Evolutionary conservation across 306 rosid species (phyloP).

Genomic region (Quercus bicolor): DNA sequence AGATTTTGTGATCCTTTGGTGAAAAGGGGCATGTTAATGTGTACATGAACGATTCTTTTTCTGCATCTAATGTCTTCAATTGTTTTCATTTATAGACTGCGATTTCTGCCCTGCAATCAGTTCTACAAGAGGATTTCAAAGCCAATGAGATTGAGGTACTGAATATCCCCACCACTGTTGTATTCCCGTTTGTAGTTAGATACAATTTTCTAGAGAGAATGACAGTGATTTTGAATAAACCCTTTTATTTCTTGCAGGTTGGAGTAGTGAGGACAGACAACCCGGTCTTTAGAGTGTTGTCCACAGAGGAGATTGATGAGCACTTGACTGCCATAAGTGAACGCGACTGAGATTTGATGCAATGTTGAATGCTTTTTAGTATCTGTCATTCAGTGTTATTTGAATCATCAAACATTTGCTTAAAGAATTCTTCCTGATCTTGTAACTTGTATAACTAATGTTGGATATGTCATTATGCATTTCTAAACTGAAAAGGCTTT

Average conservation of each 20-base stretch:
- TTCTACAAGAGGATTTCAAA: slow-evolving; percentile 97
- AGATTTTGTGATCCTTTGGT: too few species aligned
- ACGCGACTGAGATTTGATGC: slow-evolving; percentile 62
- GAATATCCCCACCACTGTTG: neutral
- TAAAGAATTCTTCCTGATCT: neutral
- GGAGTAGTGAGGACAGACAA: slow-evolving; percentile 82
- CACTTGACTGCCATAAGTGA: slow-evolving; percentile 98
- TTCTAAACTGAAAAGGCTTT: neutral
- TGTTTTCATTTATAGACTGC: slow-evolving; percentile 62
- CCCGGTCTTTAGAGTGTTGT: slow-evolving; percentile 74
- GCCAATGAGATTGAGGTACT: slow-evolving; percentile 96
- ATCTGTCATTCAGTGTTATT: slow-evolving; percentile 9
- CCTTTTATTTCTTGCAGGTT: slow-evolving; percentile 46
- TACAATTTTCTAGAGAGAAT: neutral
- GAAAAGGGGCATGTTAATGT: too few species aligned
- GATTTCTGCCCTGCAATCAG: slow-evolving; percentile 95
- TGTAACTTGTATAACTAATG: neutral
- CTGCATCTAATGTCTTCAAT: neutral
- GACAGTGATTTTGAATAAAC: neutral
- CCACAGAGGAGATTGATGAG: slow-evolving; percentile 91
- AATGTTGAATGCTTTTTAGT: slow-evolving; percentile 21
- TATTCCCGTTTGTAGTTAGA: neutral
- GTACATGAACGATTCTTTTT: neutral
- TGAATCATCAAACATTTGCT: slow-evolving; percentile 12
- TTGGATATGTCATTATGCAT: neutral